phyloP scores from a whole-genome alignment of 148 eudicot genomes.

The Rhododendron kiyosumense region DNA sequence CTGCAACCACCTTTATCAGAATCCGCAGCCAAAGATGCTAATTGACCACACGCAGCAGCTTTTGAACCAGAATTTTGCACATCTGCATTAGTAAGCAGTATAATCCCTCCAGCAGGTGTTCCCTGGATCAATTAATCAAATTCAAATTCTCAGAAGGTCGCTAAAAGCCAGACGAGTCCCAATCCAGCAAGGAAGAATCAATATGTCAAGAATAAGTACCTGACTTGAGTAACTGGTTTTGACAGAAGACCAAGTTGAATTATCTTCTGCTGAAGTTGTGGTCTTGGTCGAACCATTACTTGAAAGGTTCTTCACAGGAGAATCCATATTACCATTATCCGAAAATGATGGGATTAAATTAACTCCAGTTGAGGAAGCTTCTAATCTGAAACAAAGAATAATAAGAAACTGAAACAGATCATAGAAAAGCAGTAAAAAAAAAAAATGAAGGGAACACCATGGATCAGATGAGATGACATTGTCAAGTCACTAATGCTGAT shows the following conservation, averaged over 20 bases:
- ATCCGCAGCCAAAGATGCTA: conserved; percentile 61
- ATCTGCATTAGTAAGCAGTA: conserved; percentile 58
- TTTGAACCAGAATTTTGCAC: conserved; percentile 75
- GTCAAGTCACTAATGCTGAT: background rate
- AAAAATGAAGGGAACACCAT: background rate
- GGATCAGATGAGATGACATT: background rate
- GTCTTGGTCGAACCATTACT: conserved; percentile 17
- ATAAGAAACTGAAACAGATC: background rate
- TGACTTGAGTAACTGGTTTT: conserved; percentile 24
- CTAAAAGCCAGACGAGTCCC: background rate
- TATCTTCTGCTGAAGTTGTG: conserved; percentile 18
- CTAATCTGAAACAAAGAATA: conserved; percentile 41
- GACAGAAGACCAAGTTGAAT: conserved; percentile 22
- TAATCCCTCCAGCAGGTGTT: conserved; percentile 40
- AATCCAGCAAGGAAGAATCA: background rate
- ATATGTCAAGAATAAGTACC: conserved; percentile 24
- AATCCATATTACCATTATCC: conserved; percentile 19
- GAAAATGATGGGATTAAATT: conserved; percentile 37
- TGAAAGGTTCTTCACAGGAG: conserved; percentile 25
- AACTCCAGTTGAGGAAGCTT: conserved; percentile 73
- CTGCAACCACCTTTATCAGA: conserved; percentile 59
- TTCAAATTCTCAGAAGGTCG: background rate
- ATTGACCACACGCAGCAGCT: conserved; percentile 81
- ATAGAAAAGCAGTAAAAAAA: background rate
- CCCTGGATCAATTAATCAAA: conserved; percentile 31